Percentiles rank a stretch among this genome's conserved stretches.
These are phyloP conservation scores for Termitomyces sp. DNA, from an alignment of 768 basidiomycete genomes.

Conservation along the genomic window DNA sequence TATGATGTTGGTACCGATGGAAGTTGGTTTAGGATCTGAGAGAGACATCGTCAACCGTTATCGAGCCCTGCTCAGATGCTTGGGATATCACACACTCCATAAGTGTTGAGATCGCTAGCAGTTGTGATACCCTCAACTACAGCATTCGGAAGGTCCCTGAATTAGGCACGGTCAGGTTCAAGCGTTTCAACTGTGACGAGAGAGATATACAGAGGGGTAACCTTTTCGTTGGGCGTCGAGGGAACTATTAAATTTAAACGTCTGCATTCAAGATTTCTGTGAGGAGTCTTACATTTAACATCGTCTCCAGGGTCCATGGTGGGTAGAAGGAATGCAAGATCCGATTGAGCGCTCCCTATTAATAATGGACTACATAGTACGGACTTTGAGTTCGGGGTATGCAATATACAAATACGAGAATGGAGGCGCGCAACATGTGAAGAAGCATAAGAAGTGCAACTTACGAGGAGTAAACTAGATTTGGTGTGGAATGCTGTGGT, in stretches of 20 bases:
- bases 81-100: slow-evolving; percentile 6
- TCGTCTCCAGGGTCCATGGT: slow-evolving; percentile 9
- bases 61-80: neutral
- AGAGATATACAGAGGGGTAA: slow-evolving; percentile 8
- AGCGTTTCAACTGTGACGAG: neutral
- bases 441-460: too few relatives aligned
- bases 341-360: neutral
- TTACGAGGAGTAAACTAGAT: neutral
- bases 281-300: slow-evolving; percentile 5
- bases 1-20: slow-evolving; percentile 6
- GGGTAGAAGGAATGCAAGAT: neutral
- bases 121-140: slow-evolving; percentile 8
- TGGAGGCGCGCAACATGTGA: neutral
- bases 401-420: neutral
- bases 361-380: neutral
- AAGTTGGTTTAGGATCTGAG: slow-evolving; percentile 10
- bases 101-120: slow-evolving; percentile 5
- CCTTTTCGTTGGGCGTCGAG: slow-evolving; percentile 11
- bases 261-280: neutral
- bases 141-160: slow-evolving; percentile 3
- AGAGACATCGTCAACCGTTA: neutral
- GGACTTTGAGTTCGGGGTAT: neutral
- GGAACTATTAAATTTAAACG: slow-evolving; percentile 8
- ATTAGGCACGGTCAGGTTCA: neutral
- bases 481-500: neutral